Evolutionary conservation across 768 basidiomycete species (phyloP).

Genomic region (Phylloporus scabripes): DNA sequence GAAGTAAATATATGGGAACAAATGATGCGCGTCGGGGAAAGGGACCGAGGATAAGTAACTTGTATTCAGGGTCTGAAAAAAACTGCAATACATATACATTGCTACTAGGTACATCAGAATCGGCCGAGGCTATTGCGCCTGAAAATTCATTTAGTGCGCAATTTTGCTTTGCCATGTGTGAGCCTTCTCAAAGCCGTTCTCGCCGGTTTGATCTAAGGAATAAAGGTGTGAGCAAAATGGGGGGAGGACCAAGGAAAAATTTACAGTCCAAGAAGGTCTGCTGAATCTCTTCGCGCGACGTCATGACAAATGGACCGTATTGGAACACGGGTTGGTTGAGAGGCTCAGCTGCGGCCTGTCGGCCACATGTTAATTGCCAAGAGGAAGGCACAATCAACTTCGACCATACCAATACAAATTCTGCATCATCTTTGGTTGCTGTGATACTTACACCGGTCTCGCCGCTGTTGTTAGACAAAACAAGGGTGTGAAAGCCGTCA

Average conservation of each 20-base stretch:
- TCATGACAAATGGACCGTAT: constrained; percentile 87
- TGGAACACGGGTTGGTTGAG: constrained; percentile 86
- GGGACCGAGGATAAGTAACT: constrained; percentile 25
- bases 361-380: constrained; percentile 2
- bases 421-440: constrained; percentile 55
- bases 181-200: constrained; percentile 89
- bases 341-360: constrained; percentile 78
- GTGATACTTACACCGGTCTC: constrained; percentile 68
- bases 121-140: background rate
- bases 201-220: constrained; percentile 55
- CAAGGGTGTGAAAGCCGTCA: constrained; percentile 70
- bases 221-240: constrained; percentile 4
- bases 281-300: constrained; percentile 70
- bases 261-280: constrained; percentile 78
- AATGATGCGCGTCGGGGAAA: constrained; percentile 50
- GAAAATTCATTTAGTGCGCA: constrained; percentile 31
- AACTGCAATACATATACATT: background rate
- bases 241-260: constrained; percentile 12
- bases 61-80: background rate
- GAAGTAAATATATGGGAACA: constrained; percentile 66
- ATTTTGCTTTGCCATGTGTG: constrained; percentile 85
- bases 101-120: background rate
- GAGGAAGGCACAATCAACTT: background rate
- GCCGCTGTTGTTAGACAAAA: constrained; percentile 56
- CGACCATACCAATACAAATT: constrained; percentile 62